These are phyloP conservation scores for Blastobotrys capitulatus DNA, from an alignment of 1,139 yeast genomes.

Conservation along the genomic window DNA sequence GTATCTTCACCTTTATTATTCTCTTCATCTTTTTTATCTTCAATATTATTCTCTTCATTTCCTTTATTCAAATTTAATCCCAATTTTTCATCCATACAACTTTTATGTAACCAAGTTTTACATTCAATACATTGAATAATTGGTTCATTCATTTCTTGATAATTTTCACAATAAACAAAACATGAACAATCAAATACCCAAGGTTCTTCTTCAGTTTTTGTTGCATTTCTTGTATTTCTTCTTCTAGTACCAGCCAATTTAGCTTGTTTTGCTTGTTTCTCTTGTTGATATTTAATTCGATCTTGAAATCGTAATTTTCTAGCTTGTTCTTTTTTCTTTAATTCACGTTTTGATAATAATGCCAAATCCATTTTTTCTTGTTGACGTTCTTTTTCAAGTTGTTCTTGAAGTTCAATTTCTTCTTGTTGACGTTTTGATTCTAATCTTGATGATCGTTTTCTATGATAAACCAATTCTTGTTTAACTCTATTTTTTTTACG, in stretches of 20 bases:
- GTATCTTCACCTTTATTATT: background rate
- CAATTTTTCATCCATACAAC: conserved; percentile 28
- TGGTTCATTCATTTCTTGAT: conserved; percentile 37
- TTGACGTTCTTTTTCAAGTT: conserved; percentile 15
- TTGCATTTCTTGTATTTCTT: conserved; percentile 3
- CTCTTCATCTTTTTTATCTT: too few relatives aligned
- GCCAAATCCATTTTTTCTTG: conserved; percentile 16
- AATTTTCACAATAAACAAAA: conserved; percentile 37
- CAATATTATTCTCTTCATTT: background rate
- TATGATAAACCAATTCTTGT: conserved; percentile 24
- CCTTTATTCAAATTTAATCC: background rate
- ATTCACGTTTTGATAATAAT: conserved; percentile 11
- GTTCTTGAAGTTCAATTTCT: conserved; percentile 21
- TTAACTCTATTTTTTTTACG: conserved; percentile 25
- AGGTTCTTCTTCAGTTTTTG: conserved; percentile 5
- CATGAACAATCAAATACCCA: conserved; percentile 42
- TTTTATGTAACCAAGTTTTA: conserved; percentile 40
- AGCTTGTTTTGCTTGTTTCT: conserved; percentile 13
- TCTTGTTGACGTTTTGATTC: conserved; percentile 24
- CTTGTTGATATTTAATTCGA: conserved; percentile 10
- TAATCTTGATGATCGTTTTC: conserved; percentile 30
- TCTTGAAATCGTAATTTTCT: conserved; percentile 12
- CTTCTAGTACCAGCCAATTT: background rate
- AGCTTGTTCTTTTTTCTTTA: conserved; percentile 9
- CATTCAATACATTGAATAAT: conserved; percentile 38